Conservation (phyloP, 768 basidiomycete species). For the Rhizopogon salebrosus region DNA sequence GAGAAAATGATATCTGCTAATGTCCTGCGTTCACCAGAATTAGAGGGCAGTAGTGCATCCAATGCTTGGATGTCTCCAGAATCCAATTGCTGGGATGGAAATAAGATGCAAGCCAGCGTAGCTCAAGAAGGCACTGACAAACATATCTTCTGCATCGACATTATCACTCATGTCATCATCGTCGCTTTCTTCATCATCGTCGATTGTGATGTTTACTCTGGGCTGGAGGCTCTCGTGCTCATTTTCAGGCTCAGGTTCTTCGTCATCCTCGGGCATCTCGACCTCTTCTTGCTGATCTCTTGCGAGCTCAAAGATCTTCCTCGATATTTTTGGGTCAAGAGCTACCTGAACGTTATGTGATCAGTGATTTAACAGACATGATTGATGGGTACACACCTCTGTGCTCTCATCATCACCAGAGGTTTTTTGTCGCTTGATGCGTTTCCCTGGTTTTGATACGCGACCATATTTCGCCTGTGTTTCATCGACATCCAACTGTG, state of each 20-base stretch:
- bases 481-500: slow-evolving; percentile 81
- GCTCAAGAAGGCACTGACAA: slow-evolving; percentile 37
- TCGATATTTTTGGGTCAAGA: slow-evolving; percentile 77
- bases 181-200: slow-evolving; percentile 39
- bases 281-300: slow-evolving; percentile 90
- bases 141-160: slow-evolving; percentile 56
- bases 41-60: slow-evolving; percentile 74
- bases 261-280: slow-evolving; percentile 55
- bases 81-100: slow-evolving; percentile 70
- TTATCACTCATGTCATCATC: slow-evolving; percentile 34
- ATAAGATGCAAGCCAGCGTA: slow-evolving; percentile 4
- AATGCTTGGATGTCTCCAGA: slow-evolving; percentile 82
- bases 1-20: slow-evolving; percentile 96
- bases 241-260: slow-evolving; percentile 33
- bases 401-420: slow-evolving; percentile 47
- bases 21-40: slow-evolving; percentile 73
- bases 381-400: slow-evolving; percentile 39
- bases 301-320: slow-evolving; percentile 88
- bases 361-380: slow-evolving; percentile 1
- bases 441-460: slow-evolving; percentile 69
- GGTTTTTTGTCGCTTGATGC: slow-evolving; percentile 54
- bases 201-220: slow-evolving; percentile 38
- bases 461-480: slow-evolving; percentile 72
- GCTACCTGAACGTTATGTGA: slow-evolving; percentile 41
- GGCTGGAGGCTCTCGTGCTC: slow-evolving; percentile 24